Base-by-base conservation (phyloP, 2,329 filamentous ascomycete genomes). In the Harringtonia lauricola region DNA sequence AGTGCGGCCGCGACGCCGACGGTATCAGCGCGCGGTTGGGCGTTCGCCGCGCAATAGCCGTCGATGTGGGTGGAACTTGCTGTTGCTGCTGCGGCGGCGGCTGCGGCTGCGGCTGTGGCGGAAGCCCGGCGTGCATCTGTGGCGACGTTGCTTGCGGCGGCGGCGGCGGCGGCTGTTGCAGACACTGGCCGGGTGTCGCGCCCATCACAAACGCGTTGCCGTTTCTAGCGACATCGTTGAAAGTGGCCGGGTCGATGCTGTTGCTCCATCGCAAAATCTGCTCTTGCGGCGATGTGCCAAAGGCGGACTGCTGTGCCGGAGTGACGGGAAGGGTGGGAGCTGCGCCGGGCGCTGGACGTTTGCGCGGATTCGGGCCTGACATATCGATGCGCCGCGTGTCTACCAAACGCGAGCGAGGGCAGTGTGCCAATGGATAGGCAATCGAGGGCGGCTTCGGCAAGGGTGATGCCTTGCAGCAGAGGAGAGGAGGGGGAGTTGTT, bases 311-410 rank as follows among this genome's bases (percentile, higher is more conserved):
- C 45, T 73, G 72, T 56, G 73, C 63, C 51, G 66, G 66, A 33
- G 68, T 67, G 40, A 68, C 57, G 29, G 78, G 74, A 19, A 73
- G 64, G 51, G 75, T 64, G n/a, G 85, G 81, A 31, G 77, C 72
- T 49, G 80, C 67, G 58, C 82, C 84, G 45, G 85, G 81, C 38
- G 85, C 84, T 52, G 82, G 70, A 60, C 86, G 74, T 68, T 92
- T 92, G 62, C 84, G 65, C 18, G 72, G 60, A 50, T 74, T 75
- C 37, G 66, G 62, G 28, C 64, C 56, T 45, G 73, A 68, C 70
- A 74, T 73, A 45, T 52, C 44, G 45, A n/a, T n/a, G n/a, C n/a
- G n/a, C n/a, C n/a, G n/a, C n/a, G n/a, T n/a, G n/a, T n/a, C n/a
- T n/a, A n/a, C n/a, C n/a, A n/a, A n/a, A n/a, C n/a, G n/a, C n/a